Conservation (phyloP, 768 basidiomycete genomes). For the Serendipita sp. region DNA sequence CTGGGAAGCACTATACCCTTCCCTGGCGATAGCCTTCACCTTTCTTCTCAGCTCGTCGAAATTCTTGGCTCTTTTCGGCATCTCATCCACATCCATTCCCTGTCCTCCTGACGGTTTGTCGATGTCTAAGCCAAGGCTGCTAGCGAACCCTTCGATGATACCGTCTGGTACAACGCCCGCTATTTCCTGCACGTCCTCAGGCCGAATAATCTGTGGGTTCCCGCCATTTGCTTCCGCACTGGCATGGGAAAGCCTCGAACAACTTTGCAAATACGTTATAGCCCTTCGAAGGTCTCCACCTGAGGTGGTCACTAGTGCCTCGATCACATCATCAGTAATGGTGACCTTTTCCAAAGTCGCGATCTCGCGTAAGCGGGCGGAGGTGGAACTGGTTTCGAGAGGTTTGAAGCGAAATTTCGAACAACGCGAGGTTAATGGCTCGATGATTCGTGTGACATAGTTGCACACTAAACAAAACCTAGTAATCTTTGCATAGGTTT, state of each 20-base stretch:
- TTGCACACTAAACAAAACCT: conserved; percentile 98
- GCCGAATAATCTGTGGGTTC: conserved; percentile 59
- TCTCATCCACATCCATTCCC: conserved; percentile 33
- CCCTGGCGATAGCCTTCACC: conserved; percentile 62
- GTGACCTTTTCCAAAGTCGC: conserved; percentile 57
- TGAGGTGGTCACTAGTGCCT: conserved; percentile 62
- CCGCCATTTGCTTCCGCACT: conserved; percentile 22
- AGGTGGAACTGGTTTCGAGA: conserved; percentile 63
- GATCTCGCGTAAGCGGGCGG: conserved; percentile 61
- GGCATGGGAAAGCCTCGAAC: conserved; percentile 69
- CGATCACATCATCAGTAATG: conserved; percentile 36
- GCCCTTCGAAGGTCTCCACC: conserved; percentile 89
- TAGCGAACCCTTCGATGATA: conserved; percentile 54
- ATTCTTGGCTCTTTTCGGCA: conserved; percentile 21
- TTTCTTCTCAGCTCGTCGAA: conserved; percentile 52
- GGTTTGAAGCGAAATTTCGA: conserved; percentile 98
- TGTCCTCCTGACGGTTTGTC: conserved; percentile 24
- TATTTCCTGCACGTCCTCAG: conserved; percentile 83
- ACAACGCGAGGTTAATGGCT: conserved; percentile 95
- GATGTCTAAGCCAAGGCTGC: conserved; percentile 40
- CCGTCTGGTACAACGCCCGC: conserved; percentile 81
- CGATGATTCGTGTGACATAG: conserved; percentile 97
- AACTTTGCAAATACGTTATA: conserved; percentile 95
- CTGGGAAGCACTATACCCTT: conserved; percentile 88
- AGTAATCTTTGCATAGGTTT: conserved; percentile 93